Evolutionary conservation across 176 grass and related monocot genomes (phyloP).

Genomic region (Phoenix roebelenii): DNA sequence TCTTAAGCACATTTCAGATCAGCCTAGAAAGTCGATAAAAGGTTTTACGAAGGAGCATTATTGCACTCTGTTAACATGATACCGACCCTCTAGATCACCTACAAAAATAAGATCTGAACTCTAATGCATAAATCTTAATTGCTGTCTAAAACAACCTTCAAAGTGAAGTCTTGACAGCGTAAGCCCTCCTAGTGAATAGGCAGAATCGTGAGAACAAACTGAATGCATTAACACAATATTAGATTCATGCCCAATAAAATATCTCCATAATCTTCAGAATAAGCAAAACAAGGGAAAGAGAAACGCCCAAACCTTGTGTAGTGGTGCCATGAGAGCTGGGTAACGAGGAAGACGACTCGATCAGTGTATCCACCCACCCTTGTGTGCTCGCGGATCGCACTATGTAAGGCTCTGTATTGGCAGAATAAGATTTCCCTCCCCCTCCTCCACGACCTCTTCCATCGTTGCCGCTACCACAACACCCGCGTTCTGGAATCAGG

Average conservation of each 20-base stretch:
- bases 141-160: no score
- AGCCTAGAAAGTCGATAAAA: no score
- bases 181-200: no score
- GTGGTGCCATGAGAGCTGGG: conserved; percentile 60
- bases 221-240: background rate
- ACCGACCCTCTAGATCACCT: no score
- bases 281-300: background rate
- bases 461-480: conserved; percentile 15
- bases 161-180: no score
- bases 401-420: conserved; percentile 22
- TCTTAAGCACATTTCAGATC: no score
- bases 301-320: conserved; percentile 34
- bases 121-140: no score
- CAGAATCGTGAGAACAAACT: no score
- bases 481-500: conserved; percentile 46
- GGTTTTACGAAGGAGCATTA: no score
- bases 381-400: conserved; percentile 28
- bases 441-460: conserved; percentile 6
- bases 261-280: background rate
- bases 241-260: background rate
- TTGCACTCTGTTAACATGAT: no score
- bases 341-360: conserved; percentile 55
- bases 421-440: conserved; percentile 18
- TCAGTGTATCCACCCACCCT: conserved; percentile 34
- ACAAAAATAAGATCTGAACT: no score